Evolutionary conservation across 2,329 filamentous ascomycete genomes (phyloP), one percentile per base, ranked within the genome.

Genomic region (Curvularia lunata): DNA sequence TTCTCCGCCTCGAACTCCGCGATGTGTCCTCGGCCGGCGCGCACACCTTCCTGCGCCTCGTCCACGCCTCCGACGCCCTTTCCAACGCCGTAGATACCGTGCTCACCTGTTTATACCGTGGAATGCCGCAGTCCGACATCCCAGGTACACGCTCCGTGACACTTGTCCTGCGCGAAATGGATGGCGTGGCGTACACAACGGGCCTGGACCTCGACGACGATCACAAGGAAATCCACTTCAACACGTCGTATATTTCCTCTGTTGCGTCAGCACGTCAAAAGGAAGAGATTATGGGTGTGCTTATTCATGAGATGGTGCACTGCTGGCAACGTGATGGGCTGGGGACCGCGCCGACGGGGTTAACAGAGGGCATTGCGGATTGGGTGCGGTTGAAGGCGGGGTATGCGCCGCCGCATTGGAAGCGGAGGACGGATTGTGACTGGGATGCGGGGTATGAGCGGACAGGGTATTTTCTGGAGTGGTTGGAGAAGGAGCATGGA

Each of bases 221-320:
- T 71, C 92, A 97, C 81, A 97, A 97, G 73, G 92, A 97, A 75
- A 95, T 97, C 62, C 92, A 97, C 78, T 84, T 98, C 76, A 92
- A 87, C 16, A 85, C 94, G 1, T 79, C 83, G 46, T 97, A 97
- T 80, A 87, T 97, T 65, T 70, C 75, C 2, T 48, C 63, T 12
- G 70, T 80, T 1, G 56, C 82, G 0, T 68, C 72, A 19, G 60
- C 65, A 4, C 65, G 75, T 13, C 66, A 59, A 37, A 77, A 69
- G 61, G 77, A 83, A 38, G 92, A 98, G 79, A 86, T 97, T 58
- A 79, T 85, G 18, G 95, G 95, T 40, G 92, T 98, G 0, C 77
- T 98, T 19, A 89, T 90, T 1, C 94, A 98, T 74, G 94, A 98
- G 78, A 88, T 97, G 61, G 94, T 98, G 13, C 95, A 98, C 79